Conservation (phyloP, 78 protist species). For the Corallochytrium limacisporum region DNA sequence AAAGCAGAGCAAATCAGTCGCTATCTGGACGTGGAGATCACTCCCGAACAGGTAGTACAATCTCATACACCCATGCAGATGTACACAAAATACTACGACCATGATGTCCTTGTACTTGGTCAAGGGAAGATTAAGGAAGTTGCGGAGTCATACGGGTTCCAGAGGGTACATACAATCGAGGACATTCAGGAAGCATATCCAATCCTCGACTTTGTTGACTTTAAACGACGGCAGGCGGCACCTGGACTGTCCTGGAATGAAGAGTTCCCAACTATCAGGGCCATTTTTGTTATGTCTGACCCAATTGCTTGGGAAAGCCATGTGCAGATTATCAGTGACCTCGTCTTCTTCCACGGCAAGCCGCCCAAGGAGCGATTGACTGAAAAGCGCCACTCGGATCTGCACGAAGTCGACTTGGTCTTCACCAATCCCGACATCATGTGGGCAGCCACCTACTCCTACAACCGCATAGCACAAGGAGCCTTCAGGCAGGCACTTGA, state of each 20-base stretch:
- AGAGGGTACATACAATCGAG: background rate
- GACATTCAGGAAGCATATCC: background rate
- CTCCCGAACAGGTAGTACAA: background rate
- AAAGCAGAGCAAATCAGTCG: background rate
- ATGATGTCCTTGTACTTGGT: background rate
- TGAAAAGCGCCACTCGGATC: no score
- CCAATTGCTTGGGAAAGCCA: background rate
- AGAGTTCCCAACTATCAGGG: background rate
- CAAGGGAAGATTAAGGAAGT: background rate
- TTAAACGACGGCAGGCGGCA: background rate
- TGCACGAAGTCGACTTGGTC: background rate
- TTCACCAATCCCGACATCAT: conserved; percentile 4
- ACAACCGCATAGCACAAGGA: background rate
- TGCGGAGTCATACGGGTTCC: background rate
- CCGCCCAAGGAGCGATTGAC: no score
- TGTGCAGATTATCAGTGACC: background rate
- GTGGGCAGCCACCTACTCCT: background rate
- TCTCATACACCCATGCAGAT: conserved; percentile 5
- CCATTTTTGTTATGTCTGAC: conserved; percentile 4
- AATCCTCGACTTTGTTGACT: background rate
- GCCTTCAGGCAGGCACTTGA: background rate
- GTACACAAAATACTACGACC: background rate
- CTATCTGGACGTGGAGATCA: background rate
- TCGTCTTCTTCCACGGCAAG: no score
- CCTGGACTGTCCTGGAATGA: background rate